Base-by-base conservation (phyloP, 257 asterid species). In the Lycium barbarum region DNA sequence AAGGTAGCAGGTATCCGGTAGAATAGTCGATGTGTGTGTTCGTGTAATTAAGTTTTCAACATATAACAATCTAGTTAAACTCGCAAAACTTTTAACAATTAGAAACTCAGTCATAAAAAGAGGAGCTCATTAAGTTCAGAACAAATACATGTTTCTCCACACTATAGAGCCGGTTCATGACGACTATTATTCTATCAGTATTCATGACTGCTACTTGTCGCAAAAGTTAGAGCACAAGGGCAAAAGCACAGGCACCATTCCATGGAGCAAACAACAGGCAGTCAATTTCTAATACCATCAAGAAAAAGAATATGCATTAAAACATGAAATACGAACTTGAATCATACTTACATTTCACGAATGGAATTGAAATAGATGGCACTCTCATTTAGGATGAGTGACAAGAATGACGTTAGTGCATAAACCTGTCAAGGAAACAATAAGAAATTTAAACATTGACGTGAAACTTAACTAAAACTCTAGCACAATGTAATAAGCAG, bases 331-430 rank as follows among this genome's bases (percentile, higher is more conserved):
- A 78, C 82, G 53, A 53, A 53, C 63, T 78, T 78, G 82, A 53
- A 84, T 33, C 35, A 72, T 79, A 88, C 99, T 94, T 91, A 97
- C 99, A 95, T 89, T 89, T 95, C 98, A 90, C 98, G 90, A 83
- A 95, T 81, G 80, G 99, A 95, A 89, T 95, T 91, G 94, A 95
- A 97, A 91, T 95, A 97, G 84, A 97, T 93, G 80, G 99, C 90
- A 67, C 94, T 89, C 85, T 88, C 84, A 79, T 91, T 90, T 81
- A 95, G 86, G 84, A 95, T 86, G 85, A 97, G 94, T 74, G 97
- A 93, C 89, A 97, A 89, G 96, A 97, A 97, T 83, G 99, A 97
- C 90, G 88, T 94, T 90, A 95, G 84, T 35, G 99, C 98, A 93
- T 94, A 97, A 81, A 97, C 98, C 99, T 97, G 97, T 81, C 66